Evolutionary conservation across 495 filamentous ascomycete genomes (phyloP), one percentile per base, ranked within the genome.

Genomic region (Lindgomyces ingoldianus): DNA sequence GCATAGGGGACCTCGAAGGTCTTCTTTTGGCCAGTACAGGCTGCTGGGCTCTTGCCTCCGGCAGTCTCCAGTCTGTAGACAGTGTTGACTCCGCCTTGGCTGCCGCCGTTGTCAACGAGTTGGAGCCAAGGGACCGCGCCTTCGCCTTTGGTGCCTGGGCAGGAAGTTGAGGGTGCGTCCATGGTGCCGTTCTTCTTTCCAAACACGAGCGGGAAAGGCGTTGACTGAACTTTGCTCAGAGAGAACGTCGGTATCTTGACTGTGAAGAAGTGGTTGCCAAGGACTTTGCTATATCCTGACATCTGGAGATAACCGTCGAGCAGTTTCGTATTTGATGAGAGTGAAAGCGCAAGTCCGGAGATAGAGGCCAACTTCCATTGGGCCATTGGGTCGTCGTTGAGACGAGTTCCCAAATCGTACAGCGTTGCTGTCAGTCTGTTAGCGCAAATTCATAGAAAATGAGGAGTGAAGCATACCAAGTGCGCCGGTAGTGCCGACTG

Each of bases 31-130:
- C 48, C 57, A 19, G 56, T 52, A 49, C 69, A 72, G 9, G 41
- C 63, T 3, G 60, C 45, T n/a, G 69, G 65, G 16, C 46, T 48
- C 30, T 56, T 66, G 42, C 69, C 69, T 12, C 69, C 69, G 12
- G 69, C 69, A 18, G 69, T 72, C 54, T 72, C 69, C 6, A 72
- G 19, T 3, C 69, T 65, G 36, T 69, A 72, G 30, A 72, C 66
- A 6, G 62, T 66, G 52, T 67, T 65, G 44, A 71, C 60, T 26
- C 64, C 68, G 19, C 68, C 68, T 22, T 48, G 18, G 45, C 49
- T 58, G 45, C 25, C 30, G n/a, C 53, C 56, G 16, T 50, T 45
- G 58, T 72, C 69, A 25, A 46, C 25, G 14, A 72, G 59, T 8
- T 66, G 45, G 0, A 72, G 46, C 69, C 69, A 72, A 26, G 49